Evolutionary conservation across 176 grass and related monocot species (phyloP).

Genomic region (Oryza glumipatula): DNA sequence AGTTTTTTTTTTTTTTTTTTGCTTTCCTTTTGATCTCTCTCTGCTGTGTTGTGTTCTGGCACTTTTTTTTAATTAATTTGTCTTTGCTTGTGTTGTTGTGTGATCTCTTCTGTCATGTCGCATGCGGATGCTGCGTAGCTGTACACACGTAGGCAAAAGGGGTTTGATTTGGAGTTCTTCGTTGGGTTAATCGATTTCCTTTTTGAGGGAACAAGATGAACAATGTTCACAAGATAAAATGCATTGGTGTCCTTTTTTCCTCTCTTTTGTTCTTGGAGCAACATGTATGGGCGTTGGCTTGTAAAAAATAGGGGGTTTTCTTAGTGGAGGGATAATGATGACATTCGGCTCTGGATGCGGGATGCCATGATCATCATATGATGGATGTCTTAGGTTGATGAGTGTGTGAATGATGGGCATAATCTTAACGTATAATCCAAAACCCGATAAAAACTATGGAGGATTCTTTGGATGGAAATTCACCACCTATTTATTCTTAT

Average conservation of each 20-base stretch:
- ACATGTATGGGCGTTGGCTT: background rate
- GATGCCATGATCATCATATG: conserved; percentile 5
- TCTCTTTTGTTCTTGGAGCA: background rate
- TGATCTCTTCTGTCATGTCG: conserved; percentile 12
- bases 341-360: background rate
- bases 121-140: conserved; percentile 23
- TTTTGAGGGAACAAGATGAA: background rate
- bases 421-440: no score
- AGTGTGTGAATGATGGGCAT: conserved; percentile 20
- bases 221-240: background rate
- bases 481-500: no score
- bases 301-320: background rate
- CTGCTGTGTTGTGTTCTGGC: background rate
- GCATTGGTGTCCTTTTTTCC: background rate
- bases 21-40: background rate
- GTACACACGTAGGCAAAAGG: conserved; percentile 20
- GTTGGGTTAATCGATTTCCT: background rate
- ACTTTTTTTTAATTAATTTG: conserved; percentile 20
- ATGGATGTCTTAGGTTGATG: background rate
- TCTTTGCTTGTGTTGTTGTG: conserved; percentile 10
- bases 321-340: background rate
- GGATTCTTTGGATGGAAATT: no score
- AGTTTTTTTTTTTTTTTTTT: background rate
- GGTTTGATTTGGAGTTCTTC: background rate
- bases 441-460: no score